Evolutionary conservation across 805 yeast genomes (phyloP).

Genomic region (Komagataella ulmi): DNA sequence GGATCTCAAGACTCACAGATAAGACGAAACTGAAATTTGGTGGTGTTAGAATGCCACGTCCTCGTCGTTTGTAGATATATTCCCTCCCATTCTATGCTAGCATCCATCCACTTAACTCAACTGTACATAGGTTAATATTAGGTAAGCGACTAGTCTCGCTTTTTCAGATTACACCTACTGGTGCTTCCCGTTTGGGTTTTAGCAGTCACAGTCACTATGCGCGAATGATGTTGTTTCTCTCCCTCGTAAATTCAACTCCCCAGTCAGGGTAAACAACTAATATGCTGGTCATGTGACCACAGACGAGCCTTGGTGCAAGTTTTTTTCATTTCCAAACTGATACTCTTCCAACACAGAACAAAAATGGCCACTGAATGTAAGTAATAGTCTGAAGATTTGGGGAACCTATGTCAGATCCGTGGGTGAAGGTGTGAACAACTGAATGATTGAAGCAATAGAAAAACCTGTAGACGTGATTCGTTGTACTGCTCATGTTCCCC

Average conservation of each 20-base stretch:
- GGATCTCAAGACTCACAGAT: conserved; percentile 62
- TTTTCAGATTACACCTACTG: background rate
- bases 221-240: background rate
- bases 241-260: background rate
- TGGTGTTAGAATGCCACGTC: conserved; percentile 77
- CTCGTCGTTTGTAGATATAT: conserved; percentile 48
- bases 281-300: background rate
- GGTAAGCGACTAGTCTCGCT: background rate
- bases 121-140: background rate
- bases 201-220: background rate
- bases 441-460: background rate
- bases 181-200: background rate
- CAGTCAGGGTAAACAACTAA: background rate
- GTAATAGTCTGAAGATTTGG: background rate
- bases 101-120: too few species aligned
- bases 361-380: background rate
- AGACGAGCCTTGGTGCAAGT: background rate
- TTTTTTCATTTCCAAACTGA: background rate
- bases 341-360: background rate
- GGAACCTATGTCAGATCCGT: background rate
- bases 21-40: conserved; percentile 80
- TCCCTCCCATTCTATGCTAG: background rate
- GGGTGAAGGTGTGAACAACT: background rate
- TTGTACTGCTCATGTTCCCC: background rate
- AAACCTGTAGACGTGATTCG: background rate